phyloP scores from a whole-genome alignment of 768 basidiomycete genomes.

The Nevesoporus exiguus region DNA sequence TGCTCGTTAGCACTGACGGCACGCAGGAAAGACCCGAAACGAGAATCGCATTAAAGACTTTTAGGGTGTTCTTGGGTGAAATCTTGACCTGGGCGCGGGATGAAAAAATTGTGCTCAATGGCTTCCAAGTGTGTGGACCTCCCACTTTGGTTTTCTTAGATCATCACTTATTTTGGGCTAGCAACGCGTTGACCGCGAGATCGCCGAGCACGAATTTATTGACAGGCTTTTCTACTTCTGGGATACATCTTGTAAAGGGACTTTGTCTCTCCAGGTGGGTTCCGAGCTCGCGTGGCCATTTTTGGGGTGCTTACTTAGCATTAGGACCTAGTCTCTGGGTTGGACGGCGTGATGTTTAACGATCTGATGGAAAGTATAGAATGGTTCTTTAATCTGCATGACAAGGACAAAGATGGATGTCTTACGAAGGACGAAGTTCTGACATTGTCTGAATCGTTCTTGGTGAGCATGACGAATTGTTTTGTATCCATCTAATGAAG shows the following conservation, averaged over 20 bases:
- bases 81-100: slow-evolving; percentile 94
- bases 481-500: slow-evolving; percentile 3
- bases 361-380: slow-evolving; percentile 98
- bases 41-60: slow-evolving; percentile 79
- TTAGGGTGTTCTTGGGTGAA: slow-evolving; percentile 86
- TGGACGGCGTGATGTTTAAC: slow-evolving; percentile 91
- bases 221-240: slow-evolving; percentile 93
- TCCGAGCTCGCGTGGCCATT: not conserved
- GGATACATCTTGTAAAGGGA: slow-evolving; percentile 79
- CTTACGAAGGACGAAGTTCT: slow-evolving; percentile 96
- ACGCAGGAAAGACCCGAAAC: slow-evolving; percentile 83
- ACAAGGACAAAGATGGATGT: slow-evolving; percentile 94
- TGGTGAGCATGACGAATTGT: slow-evolving; percentile 45
- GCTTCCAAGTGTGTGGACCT: slow-evolving; percentile 71
- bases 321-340: slow-evolving; percentile 84
- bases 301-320: slow-evolving; percentile 7
- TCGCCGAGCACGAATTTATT: slow-evolving; percentile 96
- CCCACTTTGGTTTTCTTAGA: not conserved
- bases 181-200: slow-evolving; percentile 83
- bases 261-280: slow-evolving; percentile 83
- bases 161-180: slow-evolving; percentile 28
- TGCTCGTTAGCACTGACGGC: slow-evolving; percentile 56
- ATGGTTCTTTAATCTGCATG: slow-evolving; percentile 96
- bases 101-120: slow-evolving; percentile 89
- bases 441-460: slow-evolving; percentile 88